A percentile compares a stretch with the other conserved stretches of the same genome.
Evolutionary conservation across 768 basidiomycete genomes (phyloP).

Genomic region (Podaxis sp.): DNA sequence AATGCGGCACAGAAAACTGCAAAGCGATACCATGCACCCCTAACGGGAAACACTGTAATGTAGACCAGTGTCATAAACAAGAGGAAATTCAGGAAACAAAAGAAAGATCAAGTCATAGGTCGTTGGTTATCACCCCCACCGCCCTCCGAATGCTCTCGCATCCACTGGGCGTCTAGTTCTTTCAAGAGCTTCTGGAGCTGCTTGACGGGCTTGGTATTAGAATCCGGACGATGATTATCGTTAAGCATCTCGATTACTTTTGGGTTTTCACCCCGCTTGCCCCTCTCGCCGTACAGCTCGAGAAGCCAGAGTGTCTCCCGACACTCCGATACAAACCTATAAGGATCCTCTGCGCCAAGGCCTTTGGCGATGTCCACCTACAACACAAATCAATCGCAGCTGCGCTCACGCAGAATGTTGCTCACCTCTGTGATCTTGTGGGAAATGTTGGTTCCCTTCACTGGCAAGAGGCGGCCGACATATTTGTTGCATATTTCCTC

Average conservation of each 20-base stretch:
- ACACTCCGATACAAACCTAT: conserved; percentile 42
- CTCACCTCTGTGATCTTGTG: conserved; percentile 44
- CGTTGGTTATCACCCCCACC: conserved; percentile 2
- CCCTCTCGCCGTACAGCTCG: conserved; percentile 51
- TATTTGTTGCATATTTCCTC: conserved; percentile 44
- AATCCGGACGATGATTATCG: conserved; percentile 36
- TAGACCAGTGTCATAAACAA: neutral
- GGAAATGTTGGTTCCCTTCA: conserved; percentile 20
- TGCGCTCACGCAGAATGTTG: neutral
- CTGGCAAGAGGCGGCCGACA: conserved; percentile 38
- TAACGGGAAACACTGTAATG: neutral
- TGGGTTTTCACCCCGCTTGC: conserved; percentile 42
- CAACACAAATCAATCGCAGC: neutral
- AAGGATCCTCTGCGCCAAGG: conserved; percentile 37
- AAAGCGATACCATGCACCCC: neutral
- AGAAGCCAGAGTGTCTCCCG: conserved; percentile 48
- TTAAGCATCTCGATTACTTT: conserved; percentile 47
- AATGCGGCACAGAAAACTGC: conserved; percentile 3
- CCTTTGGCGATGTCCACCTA: conserved; percentile 53
- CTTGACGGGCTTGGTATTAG: conserved; percentile 43
- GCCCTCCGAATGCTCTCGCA: conserved; percentile 21
- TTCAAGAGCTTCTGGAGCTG: conserved; percentile 44
- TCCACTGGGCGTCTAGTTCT: conserved; percentile 43
- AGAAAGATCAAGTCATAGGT: neutral
- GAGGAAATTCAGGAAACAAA: neutral